phyloP scores from a whole-genome alignment of 1,284 basidiomycete species.

The Ustilago hordei region DNA sequence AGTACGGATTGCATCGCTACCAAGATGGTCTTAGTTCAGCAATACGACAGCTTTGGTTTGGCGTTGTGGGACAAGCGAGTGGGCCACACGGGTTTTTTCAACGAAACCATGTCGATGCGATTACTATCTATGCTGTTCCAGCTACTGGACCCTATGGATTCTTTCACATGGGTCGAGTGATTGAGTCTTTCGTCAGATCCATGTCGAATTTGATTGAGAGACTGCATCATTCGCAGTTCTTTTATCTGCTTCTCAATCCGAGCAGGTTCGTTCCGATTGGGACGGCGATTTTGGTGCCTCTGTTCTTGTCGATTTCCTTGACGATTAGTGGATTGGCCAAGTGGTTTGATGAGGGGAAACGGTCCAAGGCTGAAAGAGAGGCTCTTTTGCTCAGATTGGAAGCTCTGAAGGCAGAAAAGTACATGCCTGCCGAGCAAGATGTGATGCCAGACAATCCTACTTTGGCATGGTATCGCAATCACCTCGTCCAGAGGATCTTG shows the following conservation, averaged over 20 bases:
- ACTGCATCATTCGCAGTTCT: slow-evolving; percentile 68
- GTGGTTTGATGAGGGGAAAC: slow-evolving; percentile 35
- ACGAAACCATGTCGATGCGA: slow-evolving; percentile 92
- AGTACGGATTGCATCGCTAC: slow-evolving; percentile 35
- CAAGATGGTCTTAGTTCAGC: slow-evolving; percentile 28
- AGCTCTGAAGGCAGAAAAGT: slow-evolving; percentile 3
- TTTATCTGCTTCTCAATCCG: slow-evolving; percentile 62
- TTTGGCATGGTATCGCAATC: slow-evolving; percentile 31
- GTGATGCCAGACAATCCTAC: slow-evolving; percentile 35
- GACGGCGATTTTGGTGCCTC: slow-evolving; percentile 55
- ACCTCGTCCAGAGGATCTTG: slow-evolving; percentile 13
- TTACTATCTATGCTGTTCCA: slow-evolving; percentile 89
- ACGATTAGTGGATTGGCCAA: slow-evolving; percentile 55
- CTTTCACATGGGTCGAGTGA: slow-evolving; percentile 80
- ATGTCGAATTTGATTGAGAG: slow-evolving; percentile 68
- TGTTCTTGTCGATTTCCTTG: slow-evolving; percentile 58
- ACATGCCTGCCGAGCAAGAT: slow-evolving; percentile 10
- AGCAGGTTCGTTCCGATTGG: slow-evolving; percentile 62
- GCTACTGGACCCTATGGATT: slow-evolving; percentile 94
- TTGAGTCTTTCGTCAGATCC: slow-evolving; percentile 59
- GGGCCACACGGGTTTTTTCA: slow-evolving; percentile 54
- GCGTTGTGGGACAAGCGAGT: slow-evolving; percentile 40
- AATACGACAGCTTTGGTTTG: slow-evolving; percentile 20
- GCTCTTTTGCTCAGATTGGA: slow-evolving; percentile 11
- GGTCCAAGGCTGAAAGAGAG: slow-evolving; percentile 26